phyloP scores from a whole-genome alignment of 805 yeast genomes.

The Dipodascus geniculatus region DNA sequence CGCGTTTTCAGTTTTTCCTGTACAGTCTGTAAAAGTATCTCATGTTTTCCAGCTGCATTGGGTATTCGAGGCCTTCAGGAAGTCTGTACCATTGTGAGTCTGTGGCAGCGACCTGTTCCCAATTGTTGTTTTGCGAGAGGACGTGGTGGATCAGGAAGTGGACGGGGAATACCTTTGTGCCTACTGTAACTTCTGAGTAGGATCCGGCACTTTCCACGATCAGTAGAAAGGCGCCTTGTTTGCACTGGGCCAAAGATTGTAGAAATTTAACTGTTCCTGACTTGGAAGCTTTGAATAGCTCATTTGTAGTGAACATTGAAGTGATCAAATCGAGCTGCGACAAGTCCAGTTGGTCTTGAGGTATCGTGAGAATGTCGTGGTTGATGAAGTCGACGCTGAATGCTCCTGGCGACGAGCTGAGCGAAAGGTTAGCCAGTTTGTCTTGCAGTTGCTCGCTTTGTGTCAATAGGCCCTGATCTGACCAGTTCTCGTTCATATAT shows the following conservation, averaged over 20 bases:
- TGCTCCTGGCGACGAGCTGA: conserved; percentile 3
- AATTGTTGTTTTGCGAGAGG: conserved; percentile 47
- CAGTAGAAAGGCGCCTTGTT: conserved; percentile 45
- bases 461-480: conserved; percentile 16
- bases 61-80: conserved; percentile 41
- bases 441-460: conserved; percentile 17
- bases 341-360: conserved; percentile 19
- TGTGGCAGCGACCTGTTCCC: conserved; percentile 54
- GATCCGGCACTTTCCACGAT: conserved; percentile 87
- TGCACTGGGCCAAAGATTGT: conserved; percentile 43
- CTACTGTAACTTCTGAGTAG: conserved; percentile 67
- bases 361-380: conserved; percentile 17
- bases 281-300: conserved; percentile 60
- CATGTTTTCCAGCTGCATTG: conserved; percentile 74
- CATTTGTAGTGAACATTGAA: conserved; percentile 76
- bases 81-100: conserved; percentile 79
- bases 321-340: conserved; percentile 43
- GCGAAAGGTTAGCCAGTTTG: conserved; percentile 6
- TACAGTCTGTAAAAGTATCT: conserved; percentile 72
- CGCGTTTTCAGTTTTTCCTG: conserved; percentile 17
- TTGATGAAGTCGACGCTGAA: conserved; percentile 5
- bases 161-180: conserved; percentile 68
- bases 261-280: conserved; percentile 48
- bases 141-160: conserved; percentile 70
- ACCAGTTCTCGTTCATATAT: conserved; percentile 42